Percentiles rank a stretch among this genome's conserved stretches.
phyloP scores from a whole-genome alignment of 495 filamentous ascomycete genomes.

The Cetradonia linearis region DNA sequence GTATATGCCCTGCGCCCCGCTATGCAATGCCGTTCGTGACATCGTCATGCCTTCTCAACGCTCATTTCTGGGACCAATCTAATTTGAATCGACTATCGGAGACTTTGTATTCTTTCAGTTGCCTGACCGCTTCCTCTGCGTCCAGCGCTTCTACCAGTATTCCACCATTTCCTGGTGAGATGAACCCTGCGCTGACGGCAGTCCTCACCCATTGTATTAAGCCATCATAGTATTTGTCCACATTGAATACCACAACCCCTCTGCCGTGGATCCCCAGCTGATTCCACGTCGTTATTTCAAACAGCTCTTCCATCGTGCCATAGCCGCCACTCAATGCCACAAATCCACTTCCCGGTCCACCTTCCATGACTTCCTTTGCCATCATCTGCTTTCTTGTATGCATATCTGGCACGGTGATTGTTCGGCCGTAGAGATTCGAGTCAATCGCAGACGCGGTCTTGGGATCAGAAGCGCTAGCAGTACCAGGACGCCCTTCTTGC shows the following conservation, averaged over 20 bases:
- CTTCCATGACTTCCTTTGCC: conserved; percentile 72
- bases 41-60: neutral
- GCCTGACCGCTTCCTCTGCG: conserved; percentile 59
- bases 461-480: conserved; percentile 31
- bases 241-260: conserved; percentile 72
- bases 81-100: conserved; percentile 65
- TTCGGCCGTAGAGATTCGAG: conserved; percentile 62
- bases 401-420: conserved; percentile 88
- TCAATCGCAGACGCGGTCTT: conserved; percentile 40
- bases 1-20: conserved; percentile 14
- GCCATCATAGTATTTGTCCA: conserved; percentile 86
- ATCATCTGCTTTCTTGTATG: conserved; percentile 89
- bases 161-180: conserved; percentile 51
- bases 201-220: conserved; percentile 71
- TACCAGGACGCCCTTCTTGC: conserved; percentile 32
- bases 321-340: conserved; percentile 83
- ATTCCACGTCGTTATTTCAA: conserved; percentile 97
- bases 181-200: conserved; percentile 66
- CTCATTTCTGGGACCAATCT: conserved; percentile 66
- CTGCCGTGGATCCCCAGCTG: conserved; percentile 85
- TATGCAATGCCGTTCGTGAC: conserved; percentile 10
- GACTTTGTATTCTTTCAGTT: conserved; percentile 62
- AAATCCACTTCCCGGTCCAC: conserved; percentile 78
- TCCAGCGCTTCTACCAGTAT: conserved; percentile 70
- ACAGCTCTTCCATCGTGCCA: conserved; percentile 91